phyloP scores from a whole-genome alignment of 2,329 filamentous ascomycete species.

The Phoma sp. region DNA sequence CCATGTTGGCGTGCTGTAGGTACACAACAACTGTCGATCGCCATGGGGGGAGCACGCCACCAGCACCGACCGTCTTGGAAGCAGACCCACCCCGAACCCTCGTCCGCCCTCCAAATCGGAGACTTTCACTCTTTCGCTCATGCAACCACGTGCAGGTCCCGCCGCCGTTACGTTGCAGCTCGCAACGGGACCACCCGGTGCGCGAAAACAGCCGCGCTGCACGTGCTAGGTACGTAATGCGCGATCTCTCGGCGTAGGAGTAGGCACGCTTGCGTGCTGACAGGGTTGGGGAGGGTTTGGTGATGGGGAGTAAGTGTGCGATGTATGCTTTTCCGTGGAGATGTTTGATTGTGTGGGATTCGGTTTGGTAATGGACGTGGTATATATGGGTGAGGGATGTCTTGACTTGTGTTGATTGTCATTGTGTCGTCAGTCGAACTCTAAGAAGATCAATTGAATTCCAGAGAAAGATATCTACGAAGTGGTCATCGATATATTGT shows the following conservation, averaged over 20 bases:
- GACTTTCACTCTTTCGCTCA: constrained; percentile 12
- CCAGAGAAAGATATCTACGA: not conserved
- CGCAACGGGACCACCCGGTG: not conserved
- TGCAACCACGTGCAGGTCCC: not conserved
- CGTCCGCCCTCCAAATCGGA: constrained; percentile 1
- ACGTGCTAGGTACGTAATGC: constrained; percentile 14
- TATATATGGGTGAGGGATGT: constrained; percentile 10
- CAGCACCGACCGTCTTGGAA: no score
- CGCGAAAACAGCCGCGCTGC: constrained; percentile 6
- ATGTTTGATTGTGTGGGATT: constrained; percentile 6
- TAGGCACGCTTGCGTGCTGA: constrained; percentile 10
- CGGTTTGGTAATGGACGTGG: not conserved
- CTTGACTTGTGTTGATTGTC: not conserved
- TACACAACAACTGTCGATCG: no score
- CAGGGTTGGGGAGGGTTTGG: not conserved
- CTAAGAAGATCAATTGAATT: not conserved
- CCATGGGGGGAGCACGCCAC: no score
- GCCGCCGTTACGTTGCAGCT: not conserved
- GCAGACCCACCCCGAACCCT: no score
- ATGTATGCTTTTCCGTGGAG: constrained; percentile 11
- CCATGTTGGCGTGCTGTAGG: no score
- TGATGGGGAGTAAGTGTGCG: not conserved
- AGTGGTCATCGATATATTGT: not conserved
- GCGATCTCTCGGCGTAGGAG: not conserved
- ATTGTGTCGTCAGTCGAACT: not conserved